Evolutionary conservation across 441 rosid genomes (phyloP).

Genomic region (Geranium incanum): DNA sequence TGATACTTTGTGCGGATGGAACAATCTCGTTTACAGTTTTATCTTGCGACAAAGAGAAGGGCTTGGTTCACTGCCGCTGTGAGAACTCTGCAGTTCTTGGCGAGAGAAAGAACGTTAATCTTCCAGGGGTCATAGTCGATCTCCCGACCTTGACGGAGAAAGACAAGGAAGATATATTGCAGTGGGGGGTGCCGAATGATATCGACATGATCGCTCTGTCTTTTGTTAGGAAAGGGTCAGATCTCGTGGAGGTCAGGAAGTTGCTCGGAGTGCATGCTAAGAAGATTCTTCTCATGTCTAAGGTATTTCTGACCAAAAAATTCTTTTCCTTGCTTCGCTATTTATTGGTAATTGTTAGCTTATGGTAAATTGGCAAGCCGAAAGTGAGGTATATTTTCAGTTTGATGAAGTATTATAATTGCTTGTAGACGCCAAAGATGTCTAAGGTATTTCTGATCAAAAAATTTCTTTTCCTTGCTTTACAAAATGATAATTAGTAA

Average conservation of each 20-base stretch:
- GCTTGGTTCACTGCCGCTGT: slow-evolving; percentile 68
- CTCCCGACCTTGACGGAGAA: slow-evolving; percentile 92
- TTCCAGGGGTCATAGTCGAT: slow-evolving; percentile 87
- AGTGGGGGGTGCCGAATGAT: slow-evolving; percentile 83
- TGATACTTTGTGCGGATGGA: slow-evolving; percentile 87
- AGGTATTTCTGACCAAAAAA: slow-evolving; percentile 38
- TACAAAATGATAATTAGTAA: too few relatives aligned
- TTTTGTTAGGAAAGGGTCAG: slow-evolving; percentile 87
- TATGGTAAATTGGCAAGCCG: too few relatives aligned
- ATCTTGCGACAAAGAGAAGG: slow-evolving; percentile 55
- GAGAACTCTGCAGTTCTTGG: slow-evolving; percentile 88
- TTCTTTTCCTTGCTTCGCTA: neutral
- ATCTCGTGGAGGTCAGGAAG: slow-evolving; percentile 70
- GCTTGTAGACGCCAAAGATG: slow-evolving; percentile 27
- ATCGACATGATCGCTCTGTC: slow-evolving; percentile 96
- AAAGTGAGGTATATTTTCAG: too few relatives aligned
- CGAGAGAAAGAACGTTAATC: slow-evolving; percentile 91
- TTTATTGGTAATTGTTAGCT: too few relatives aligned
- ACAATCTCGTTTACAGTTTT: slow-evolving; percentile 75
- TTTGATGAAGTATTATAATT: too few relatives aligned
- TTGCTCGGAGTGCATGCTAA: slow-evolving; percentile 68
- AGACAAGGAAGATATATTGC: slow-evolving; percentile 80
- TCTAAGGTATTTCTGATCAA: slow-evolving; percentile 57
- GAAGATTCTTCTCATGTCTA: slow-evolving; percentile 83
- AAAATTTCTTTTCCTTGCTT: neutral